These are phyloP conservation scores for Phaeoacremonium minimum DNA, from an alignment of 2,329 filamentous ascomycete genomes.

Conservation along the genomic window DNA sequence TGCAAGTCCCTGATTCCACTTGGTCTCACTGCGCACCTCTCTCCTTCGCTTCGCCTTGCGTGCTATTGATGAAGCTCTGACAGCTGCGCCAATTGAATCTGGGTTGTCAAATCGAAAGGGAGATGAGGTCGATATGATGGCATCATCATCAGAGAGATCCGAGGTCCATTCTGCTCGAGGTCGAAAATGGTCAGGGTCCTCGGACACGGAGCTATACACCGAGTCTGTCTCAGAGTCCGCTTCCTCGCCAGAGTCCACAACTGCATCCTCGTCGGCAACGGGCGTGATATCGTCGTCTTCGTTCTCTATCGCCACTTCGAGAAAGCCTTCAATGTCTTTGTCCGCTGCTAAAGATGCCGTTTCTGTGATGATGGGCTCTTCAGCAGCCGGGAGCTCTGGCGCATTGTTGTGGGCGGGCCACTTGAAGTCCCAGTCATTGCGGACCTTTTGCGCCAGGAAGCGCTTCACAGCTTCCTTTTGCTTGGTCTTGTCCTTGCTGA, in stretches of 20 bases:
- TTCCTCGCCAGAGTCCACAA: slow-evolving; percentile 29
- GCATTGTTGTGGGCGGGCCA: slow-evolving; percentile 35
- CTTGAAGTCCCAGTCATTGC: slow-evolving; percentile 55
- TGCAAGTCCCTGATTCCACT: slow-evolving; percentile 78
- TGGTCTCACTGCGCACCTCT: slow-evolving; percentile 58
- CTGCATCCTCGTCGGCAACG: slow-evolving; percentile 20
- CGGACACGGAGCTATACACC: slow-evolving; percentile 53
- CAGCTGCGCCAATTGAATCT: slow-evolving; percentile 36
- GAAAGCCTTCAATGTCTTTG: slow-evolving; percentile 2
- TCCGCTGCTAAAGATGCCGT: slow-evolving; percentile 1
- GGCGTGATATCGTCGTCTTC: slow-evolving; percentile 3
- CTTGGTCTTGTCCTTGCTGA: slow-evolving; percentile 57
- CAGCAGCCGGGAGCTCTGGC: slow-evolving; percentile 1
- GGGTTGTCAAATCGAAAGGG: slow-evolving; percentile 49
- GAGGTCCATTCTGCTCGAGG: slow-evolving; percentile 53
- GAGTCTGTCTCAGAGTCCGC: slow-evolving; percentile 42
- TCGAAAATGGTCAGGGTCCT: slow-evolving; percentile 45
- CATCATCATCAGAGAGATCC: slow-evolving; percentile 49
- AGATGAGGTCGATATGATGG: slow-evolving; percentile 25
- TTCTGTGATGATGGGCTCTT: neutral
- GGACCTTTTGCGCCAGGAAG: slow-evolving; percentile 49
- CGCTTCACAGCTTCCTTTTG: slow-evolving; percentile 60
- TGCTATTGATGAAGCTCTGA: slow-evolving; percentile 37
- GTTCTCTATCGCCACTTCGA: slow-evolving; percentile 5
- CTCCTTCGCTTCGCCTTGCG: slow-evolving; percentile 53